Evolutionary conservation across 169 alveolate species (phyloP), one percentile per base, ranked within the genome.

Genomic region (Babesia bovis): DNA sequence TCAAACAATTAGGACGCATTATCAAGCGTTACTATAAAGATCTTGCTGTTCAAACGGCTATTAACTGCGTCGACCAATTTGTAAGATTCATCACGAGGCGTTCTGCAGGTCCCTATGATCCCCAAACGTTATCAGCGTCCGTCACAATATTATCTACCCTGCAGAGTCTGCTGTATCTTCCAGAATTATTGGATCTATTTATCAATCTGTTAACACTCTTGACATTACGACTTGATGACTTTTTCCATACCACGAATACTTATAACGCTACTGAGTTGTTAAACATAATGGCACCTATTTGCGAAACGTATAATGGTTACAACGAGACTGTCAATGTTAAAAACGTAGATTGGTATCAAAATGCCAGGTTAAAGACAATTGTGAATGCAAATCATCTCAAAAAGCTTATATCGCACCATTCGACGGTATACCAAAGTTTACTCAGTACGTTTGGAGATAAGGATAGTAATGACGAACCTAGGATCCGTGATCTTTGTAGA

Each of bases 251-350:
- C 28, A 21, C 1, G 10, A 26, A 41, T 1, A 35, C 32, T 0
- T 63, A 63, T 25, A 60, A 63, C 60, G 33, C 49, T n/a, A 63
- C 35, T 36, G 51, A 63, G 25, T 3, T 63, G 73, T 33, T 63
- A 6, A 25, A 7, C 1, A 25, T 45, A 2, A 25, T 42, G 3
- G 70, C 41, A 1, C 66, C 4, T 3, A 32, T 13, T 25, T 9
- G 36, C 10, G 49, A 13, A 19, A 32, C 26, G 32, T 9, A 56
- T 1, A n/a, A 13, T n/a, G 36, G 12, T 10, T 47, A 12, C 6
- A 19, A 47, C 12, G 12, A 19, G 25, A 12, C 19, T 17, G 7
- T 7, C 57, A 49, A 23, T 23, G n/a, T 12, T 6, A 49, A 7
- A 13, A 41, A 41, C 50, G 17, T 13, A 41, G 17, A n/a, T n/a